Evolutionary conservation across 495 filamentous ascomycete genomes (phyloP).

Genomic region (Annulohypoxylon maeteangense): DNA sequence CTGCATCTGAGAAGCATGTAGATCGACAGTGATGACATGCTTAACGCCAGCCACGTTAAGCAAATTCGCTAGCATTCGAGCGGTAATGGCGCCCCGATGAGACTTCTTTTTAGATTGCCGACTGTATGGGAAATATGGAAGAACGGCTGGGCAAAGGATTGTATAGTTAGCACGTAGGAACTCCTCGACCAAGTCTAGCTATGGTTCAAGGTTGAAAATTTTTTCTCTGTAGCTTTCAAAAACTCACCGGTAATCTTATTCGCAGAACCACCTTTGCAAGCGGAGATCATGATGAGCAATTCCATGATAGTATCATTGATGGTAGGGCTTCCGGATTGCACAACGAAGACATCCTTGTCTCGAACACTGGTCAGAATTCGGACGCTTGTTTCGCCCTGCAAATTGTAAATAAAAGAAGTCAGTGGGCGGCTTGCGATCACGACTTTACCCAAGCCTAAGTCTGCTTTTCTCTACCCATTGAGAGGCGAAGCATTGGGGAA

Average conservation of each 20-base stretch:
- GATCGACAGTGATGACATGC: slow-evolving; percentile 96
- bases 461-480: slow-evolving; percentile 62
- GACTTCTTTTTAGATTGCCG: slow-evolving; percentile 99
- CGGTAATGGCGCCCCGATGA: slow-evolving; percentile 94
- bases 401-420: slow-evolving; percentile 79
- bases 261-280: slow-evolving; percentile 96
- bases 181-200: slow-evolving; percentile 27
- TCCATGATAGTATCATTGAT: slow-evolving; percentile 99
- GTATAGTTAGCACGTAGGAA: slow-evolving; percentile 42
- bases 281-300: slow-evolving; percentile 97
- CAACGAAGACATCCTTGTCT: slow-evolving; percentile 98
- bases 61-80: slow-evolving; percentile 95
- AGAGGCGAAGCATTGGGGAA: slow-evolving; percentile 22
- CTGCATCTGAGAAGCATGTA: slow-evolving; percentile 98
- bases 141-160: slow-evolving; percentile 73
- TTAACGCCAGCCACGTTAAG: slow-evolving; percentile 92
- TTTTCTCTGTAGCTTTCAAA: slow-evolving; percentile 3
- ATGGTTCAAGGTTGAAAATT: slow-evolving; percentile 4
- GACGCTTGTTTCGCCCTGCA: slow-evolving; percentile 94
- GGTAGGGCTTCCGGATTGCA: slow-evolving; percentile 94
- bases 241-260: slow-evolving; percentile 94
- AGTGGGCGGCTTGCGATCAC: slow-evolving; percentile 76
- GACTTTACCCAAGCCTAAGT: slow-evolving; percentile 75
- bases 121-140: slow-evolving; percentile 99
- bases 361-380: slow-evolving; percentile 92